A percentile compares a stretch with the other conserved stretches of the same genome.
Evolutionary conservation across 345 rosid species (phyloP).

Genomic region (Jatropha curcas): DNA sequence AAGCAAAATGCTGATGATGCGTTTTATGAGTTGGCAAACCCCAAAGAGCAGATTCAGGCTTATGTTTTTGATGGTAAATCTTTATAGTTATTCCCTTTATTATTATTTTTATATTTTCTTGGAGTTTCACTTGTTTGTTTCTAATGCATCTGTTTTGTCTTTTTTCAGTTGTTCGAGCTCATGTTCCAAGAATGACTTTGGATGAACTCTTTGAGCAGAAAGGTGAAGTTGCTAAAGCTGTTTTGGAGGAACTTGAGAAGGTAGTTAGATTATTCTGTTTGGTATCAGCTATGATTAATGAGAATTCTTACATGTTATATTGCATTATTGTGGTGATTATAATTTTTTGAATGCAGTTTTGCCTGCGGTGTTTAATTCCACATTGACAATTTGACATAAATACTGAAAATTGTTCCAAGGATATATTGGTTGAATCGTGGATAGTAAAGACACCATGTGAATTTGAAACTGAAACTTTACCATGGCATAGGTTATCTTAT

Average conservation of each 20-base stretch:
- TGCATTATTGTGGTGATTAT: neutral
- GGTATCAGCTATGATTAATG: neutral
- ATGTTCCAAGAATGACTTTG: conserved; percentile 81
- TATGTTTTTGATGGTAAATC: conserved; percentile 88
- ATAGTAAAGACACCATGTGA: no score
- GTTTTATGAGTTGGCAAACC: conserved; percentile 90
- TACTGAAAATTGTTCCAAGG: no score
- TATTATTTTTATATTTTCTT: neutral
- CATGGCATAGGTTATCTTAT: no score
- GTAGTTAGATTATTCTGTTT: conserved; percentile 26
- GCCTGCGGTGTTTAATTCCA: no score
- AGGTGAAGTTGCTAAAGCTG: conserved; percentile 95
- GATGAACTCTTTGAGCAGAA: conserved; percentile 96
- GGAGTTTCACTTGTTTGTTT: neutral
- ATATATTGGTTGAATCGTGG: no score
- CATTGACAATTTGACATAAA: no score
- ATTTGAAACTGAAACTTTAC: no score
- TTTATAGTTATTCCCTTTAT: neutral
- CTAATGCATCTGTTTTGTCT: conserved; percentile 6
- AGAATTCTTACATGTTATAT: neutral
- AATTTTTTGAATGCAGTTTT: neutral
- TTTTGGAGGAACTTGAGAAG: conserved; percentile 94
- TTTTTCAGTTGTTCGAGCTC: conserved; percentile 81
- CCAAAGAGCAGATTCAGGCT: conserved; percentile 91
- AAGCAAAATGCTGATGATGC: conserved; percentile 89